These are phyloP conservation scores for Geosiphon pyriformis DNA, from an alignment of 192 early-diverging fungal genomes.

Conservation along the genomic window DNA sequence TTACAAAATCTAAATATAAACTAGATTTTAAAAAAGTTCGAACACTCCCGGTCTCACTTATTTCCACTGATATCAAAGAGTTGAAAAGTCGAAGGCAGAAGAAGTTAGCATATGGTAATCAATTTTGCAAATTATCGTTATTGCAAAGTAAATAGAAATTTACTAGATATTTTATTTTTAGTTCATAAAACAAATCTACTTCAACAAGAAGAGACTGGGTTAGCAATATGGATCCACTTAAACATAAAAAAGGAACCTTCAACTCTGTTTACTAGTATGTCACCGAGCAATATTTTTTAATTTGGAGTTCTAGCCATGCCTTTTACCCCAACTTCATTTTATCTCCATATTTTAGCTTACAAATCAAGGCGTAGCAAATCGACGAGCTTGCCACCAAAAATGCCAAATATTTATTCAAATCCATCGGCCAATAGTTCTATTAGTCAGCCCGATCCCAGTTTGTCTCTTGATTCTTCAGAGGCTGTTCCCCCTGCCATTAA, in stretches of 20 bases:
- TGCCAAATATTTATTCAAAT: not conserved
- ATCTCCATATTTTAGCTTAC: not conserved
- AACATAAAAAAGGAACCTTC: constrained; percentile 9
- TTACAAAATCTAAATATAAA: not conserved
- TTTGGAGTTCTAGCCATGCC: too few relatives aligned
- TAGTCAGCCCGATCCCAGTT: constrained; percentile 10
- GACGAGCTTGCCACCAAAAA: not conserved
- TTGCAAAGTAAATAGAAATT: not conserved
- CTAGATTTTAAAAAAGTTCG: not conserved
- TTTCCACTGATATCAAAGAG: constrained; percentile 14
- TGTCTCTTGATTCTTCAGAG: not conserved
- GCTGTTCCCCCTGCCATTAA: not conserved
- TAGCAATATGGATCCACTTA: constrained; percentile 8
- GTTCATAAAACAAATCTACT: constrained; percentile 7
- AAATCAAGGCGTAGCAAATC: not conserved
- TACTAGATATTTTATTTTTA: not conserved
- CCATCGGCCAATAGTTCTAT: not conserved
- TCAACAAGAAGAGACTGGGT: constrained; percentile 18
- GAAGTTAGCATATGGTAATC: constrained; percentile 15
- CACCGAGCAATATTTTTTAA: not conserved
- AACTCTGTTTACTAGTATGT: constrained; percentile 5
- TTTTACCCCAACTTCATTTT: too few relatives aligned
- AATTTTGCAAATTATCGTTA: not conserved
- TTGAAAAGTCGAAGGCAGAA: constrained; percentile 10
- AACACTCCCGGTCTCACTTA: not conserved